phyloP scores from a whole-genome alignment of 2,329 filamentous ascomycete species.

The Paecilomyces sp. region DNA sequence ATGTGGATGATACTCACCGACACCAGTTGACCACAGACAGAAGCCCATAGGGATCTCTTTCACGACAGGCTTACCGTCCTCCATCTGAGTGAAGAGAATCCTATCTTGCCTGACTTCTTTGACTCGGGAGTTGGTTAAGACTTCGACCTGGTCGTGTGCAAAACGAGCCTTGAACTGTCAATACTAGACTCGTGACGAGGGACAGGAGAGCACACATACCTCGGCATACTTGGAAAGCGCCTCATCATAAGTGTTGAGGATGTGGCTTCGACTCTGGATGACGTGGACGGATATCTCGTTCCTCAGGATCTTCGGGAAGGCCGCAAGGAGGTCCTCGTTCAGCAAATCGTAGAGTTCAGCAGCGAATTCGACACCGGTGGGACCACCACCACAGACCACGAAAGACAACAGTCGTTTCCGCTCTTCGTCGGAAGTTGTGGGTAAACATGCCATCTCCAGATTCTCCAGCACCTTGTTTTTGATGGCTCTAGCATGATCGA shows the following conservation, averaged over 20 bases:
- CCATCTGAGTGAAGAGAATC: conserved; percentile 83
- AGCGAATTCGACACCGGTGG: conserved; percentile 95
- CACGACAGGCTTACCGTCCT: conserved; percentile 65
- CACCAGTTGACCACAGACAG: conserved; percentile 95
- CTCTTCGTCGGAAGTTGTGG: conserved; percentile 83
- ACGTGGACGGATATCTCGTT: conserved; percentile 98
- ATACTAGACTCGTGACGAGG: neutral
- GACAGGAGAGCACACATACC: conserved; percentile 23
- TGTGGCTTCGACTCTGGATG: conserved; percentile 90
- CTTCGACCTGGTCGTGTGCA: conserved; percentile 80
- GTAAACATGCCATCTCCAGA: conserved; percentile 84
- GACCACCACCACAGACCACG: conserved; percentile 90
- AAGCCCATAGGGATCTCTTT: conserved; percentile 96
- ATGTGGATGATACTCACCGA: conserved; percentile 40
- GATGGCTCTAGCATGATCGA: conserved; percentile 83
- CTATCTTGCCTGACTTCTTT: conserved; percentile 78
- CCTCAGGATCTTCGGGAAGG: conserved; percentile 83
- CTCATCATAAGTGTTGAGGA: conserved; percentile 97
- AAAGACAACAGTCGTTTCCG: conserved; percentile 83
- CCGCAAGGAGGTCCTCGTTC: conserved; percentile 80
- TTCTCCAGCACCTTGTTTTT: conserved; percentile 84
- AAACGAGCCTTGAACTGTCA: conserved; percentile 56
- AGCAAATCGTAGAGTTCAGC: conserved; percentile 93
- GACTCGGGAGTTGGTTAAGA: conserved; percentile 88
- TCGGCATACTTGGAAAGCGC: conserved; percentile 88